These are phyloP conservation scores for Pythium myriotylum DNA, from an alignment of 352 stramenopile species.

Conservation along the genomic window DNA sequence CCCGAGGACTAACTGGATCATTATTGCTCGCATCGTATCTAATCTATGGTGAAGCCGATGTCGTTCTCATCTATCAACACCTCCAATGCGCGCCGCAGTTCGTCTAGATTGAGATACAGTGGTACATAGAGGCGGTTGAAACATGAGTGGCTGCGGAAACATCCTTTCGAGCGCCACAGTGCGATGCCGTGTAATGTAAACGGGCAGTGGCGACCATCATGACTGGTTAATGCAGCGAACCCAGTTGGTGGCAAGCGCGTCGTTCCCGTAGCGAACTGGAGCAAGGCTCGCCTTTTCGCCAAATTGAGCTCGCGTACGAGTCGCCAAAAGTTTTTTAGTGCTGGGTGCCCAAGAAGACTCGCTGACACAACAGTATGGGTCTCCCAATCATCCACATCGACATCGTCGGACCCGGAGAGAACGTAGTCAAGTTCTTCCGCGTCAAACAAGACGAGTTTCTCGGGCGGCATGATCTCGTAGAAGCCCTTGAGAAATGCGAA, in stretches of 20 bases:
- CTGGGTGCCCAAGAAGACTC: constrained; percentile 32
- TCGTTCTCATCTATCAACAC: too few relatives aligned
- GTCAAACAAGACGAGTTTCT: constrained; percentile 93
- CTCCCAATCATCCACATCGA: constrained; percentile 90
- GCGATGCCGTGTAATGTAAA: constrained; percentile 49
- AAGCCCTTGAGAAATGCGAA: constrained; percentile 88
- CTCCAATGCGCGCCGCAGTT: too few relatives aligned
- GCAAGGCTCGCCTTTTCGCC: constrained; percentile 45
- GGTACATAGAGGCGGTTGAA: constrained; percentile 92
- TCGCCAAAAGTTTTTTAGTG: constrained; percentile 43
- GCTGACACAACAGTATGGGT: constrained; percentile 64
- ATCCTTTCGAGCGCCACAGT: constrained; percentile 34
- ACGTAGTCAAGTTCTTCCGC: constrained; percentile 95
- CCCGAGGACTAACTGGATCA: constrained; percentile 8
- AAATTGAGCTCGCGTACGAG: constrained; percentile 73
- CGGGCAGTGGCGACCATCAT: constrained; percentile 50
- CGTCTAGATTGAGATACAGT: neutral
- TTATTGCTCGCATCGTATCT: too few relatives aligned
- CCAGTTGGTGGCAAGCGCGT: constrained; percentile 54
- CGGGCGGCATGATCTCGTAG: constrained; percentile 93
- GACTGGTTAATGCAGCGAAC: constrained; percentile 51
- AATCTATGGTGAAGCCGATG: neutral
- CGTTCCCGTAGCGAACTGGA: constrained; percentile 62
- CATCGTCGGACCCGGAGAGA: constrained; percentile 70
- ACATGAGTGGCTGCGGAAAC: constrained; percentile 41